Evolutionary conservation across 2,329 filamentous ascomycete genomes (phyloP), one percentile per base, ranked within the genome.

Genomic region (Xylaria sp.): DNA sequence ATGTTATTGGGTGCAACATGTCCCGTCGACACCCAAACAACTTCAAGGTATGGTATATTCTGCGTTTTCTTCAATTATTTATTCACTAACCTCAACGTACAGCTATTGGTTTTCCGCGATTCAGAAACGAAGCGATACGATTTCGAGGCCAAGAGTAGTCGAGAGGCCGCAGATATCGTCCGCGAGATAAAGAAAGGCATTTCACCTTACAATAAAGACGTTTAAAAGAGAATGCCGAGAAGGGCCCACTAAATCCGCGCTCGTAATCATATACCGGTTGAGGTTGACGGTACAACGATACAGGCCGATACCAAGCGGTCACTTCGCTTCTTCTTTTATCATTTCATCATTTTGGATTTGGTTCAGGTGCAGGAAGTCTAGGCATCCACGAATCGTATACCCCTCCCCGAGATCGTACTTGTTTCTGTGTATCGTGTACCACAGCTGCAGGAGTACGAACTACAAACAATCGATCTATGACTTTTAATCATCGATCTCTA

Each of bases 51-150:
- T 47, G 44, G 19, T 8, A 25, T 9, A 27, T 49, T 38, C 13
- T 27, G 25, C 5, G 6, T 27, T 15, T 21, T 21, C 25, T 65
- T 35, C 44, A 2, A 23, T 25, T 25, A 21, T 19, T 27, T 41
- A 9, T 38, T 51, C 58, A n/a, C 44, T 67, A 35, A 53, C 27
- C 13, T 25, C 5, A 13, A n/a, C 8, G 15, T 37, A n/a, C 49
- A 88, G 86, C 78, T 89, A 23, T 81, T 92, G 54, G 89, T 94
- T 21, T 93, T 90, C 75, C 89, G 88, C 73, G 87, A 88, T 49
- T 86, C 87, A 1, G 91, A 93, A 77, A 89, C 84, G 63, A 94
- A 94, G 78, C 79, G 91, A 62, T 95, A 95, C 75, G 91, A 95
- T 67, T 95, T 95, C 73, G 91, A 94, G 76, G 87, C 90, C n/a